These are phyloP conservation scores for Neurospora sp. DNA, from an alignment of 495 filamentous ascomycete genomes.

Conservation along the genomic window DNA sequence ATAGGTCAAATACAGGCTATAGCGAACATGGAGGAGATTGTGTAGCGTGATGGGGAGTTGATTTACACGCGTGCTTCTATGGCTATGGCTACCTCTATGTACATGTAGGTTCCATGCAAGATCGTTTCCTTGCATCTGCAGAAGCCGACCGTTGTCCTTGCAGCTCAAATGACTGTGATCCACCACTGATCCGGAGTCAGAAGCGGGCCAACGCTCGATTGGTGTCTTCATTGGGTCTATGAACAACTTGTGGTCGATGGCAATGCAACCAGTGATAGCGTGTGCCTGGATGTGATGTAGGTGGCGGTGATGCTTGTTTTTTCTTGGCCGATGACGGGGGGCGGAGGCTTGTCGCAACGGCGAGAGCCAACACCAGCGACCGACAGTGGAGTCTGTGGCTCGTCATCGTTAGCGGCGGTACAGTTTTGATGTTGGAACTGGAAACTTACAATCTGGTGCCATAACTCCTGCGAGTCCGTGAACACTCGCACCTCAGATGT, in stretches of 20 bases:
- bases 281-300: neutral
- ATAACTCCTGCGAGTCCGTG: too few species aligned
- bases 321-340: constrained; percentile 50
- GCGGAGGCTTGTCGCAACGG: constrained; percentile 66
- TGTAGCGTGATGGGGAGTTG: neutral
- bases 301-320: neutral
- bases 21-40: neutral
- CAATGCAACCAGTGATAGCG: neutral
- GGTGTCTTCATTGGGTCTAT: neutral
- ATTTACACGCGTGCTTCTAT: neutral
- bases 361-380: constrained; percentile 61
- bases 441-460: neutral
- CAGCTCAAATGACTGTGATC: neutral
- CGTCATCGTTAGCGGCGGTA: neutral
- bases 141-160: neutral
- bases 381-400: constrained; percentile 16
- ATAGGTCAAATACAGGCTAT: neutral
- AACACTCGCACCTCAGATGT: too few species aligned
- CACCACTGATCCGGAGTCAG: neutral
- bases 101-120: neutral
- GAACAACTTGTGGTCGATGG: neutral
- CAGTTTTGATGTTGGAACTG: neutral
- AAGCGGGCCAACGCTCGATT: neutral
- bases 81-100: neutral
- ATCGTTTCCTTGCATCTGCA: neutral